Base-by-base conservation (phyloP, 371 early-diverging fungal genomes). In the Chytridiales sp. region DNA sequence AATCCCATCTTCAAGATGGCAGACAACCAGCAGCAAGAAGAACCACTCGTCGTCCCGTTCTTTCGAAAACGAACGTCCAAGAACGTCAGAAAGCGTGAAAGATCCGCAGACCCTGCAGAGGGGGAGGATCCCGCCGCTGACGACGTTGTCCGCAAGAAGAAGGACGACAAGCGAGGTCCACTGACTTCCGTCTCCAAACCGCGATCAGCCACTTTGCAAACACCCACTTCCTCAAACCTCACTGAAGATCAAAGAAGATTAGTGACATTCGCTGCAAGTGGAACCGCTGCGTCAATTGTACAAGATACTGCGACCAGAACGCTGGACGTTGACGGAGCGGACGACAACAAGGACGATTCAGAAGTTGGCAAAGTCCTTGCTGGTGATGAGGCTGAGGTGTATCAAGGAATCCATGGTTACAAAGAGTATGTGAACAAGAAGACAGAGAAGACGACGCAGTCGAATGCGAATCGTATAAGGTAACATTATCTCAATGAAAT, bases 391-490 rank as follows among this genome's bases (percentile, higher is more conserved):
- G 70, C 60, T 32, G 77, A 72, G 30, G 24, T 80, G n/a, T 89
- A 89, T 70, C 77, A 72, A 49, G 88, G 87, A 31, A 51, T 74
- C 57, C 59, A 67, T 21, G 77, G 66, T 1, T 87, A 87, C 70
- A 87, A 79, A 43, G 80, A 84, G 35, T 86, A 80, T 62, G 78
- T 86, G n/a, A 83, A 82, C 58, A 85, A 85, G 62, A 51, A 59
- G n/a, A 63, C 67, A 39, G 78, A 63, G 70, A 84, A 67, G 49
- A 69, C 51, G 52, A 82, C 67, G 41, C 79, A 70, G 70, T 64
- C 72, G 34, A 80, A 72, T 64, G 62, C 71, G 27, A 61, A 61
- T 35, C 61, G 65, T n/a, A 22, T 67, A 29, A 24, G 68, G 63
- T 66, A 73, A 15, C 9, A 15, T 17, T 22, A n/a, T n/a, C n/a